Conservation (phyloP, 2,329 filamentous ascomycete species). For the Nemania sp. region DNA sequence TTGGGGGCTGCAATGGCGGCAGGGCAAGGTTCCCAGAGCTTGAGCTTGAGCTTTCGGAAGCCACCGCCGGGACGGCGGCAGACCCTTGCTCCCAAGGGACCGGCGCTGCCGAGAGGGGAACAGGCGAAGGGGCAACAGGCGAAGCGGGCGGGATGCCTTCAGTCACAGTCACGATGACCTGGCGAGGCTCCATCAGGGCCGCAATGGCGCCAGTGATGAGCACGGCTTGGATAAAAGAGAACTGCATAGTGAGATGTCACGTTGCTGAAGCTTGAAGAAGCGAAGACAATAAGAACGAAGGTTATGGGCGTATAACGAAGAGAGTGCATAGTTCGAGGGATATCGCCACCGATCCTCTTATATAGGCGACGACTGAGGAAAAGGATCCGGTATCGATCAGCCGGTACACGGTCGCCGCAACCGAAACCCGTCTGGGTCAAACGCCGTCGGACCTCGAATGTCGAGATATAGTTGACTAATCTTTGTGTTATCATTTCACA, state of each 20-base stretch:
- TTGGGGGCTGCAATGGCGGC: conserved; percentile 5
- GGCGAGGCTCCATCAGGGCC: conserved; percentile 18
- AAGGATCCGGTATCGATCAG: background rate
- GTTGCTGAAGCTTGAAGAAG: background rate
- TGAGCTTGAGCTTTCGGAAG: background rate
- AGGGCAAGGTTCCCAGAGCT: conserved; percentile 6
- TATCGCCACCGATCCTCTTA: no score
- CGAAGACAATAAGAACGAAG: no score
- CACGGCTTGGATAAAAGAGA: conserved; percentile 19
- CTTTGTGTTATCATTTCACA: conserved; percentile 26
- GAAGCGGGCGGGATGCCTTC: background rate
- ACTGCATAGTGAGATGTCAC: conserved; percentile 23
- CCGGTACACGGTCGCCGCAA: background rate
- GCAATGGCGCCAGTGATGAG: conserved; percentile 25
- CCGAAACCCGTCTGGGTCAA: no score
- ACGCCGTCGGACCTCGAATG: background rate
- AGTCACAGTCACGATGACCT: conserved; percentile 24
- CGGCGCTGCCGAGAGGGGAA: conserved; percentile 12
- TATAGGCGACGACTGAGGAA: background rate
- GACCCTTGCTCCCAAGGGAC: conserved; percentile 24
- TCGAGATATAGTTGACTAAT: conserved; percentile 15
- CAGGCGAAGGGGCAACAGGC: conserved; percentile 5
- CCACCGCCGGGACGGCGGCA: background rate
- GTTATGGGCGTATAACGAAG: no score
- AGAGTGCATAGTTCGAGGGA: no score